These are phyloP conservation scores for Aspergillus amoenus DNA, from an alignment of 2,329 filamentous ascomycete species.

Conservation along the genomic window DNA sequence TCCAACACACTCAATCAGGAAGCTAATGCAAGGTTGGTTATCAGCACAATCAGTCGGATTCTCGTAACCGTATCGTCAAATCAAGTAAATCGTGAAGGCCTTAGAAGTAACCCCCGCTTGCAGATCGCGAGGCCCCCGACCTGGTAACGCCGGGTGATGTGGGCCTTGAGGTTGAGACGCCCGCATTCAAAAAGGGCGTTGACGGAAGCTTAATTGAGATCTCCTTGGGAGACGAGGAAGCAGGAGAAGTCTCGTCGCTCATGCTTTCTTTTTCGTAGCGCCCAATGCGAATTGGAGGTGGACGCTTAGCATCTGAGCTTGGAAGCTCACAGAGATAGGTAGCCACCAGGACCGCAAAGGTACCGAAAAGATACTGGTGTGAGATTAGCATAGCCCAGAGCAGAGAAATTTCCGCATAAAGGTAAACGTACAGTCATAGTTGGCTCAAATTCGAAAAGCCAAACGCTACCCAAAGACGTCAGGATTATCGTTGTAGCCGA, in stretches of 20 bases:
- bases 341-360: constrained; percentile 72
- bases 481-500: constrained; percentile 89
- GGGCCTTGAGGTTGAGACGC: constrained; percentile 54
- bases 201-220: constrained; percentile 47
- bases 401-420: not conserved
- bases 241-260: constrained; percentile 39
- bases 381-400: constrained; percentile 10
- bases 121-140: constrained; percentile 39
- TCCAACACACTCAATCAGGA: constrained; percentile 3
- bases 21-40: constrained; percentile 4
- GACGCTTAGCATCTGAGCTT: constrained; percentile 49
- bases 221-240: constrained; percentile 39
- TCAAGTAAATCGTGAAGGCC: constrained; percentile 27
- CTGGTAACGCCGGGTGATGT: constrained; percentile 50
- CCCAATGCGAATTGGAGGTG: constrained; percentile 57
- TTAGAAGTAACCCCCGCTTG: constrained; percentile 39
- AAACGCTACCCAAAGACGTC: constrained; percentile 80
- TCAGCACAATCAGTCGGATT: constrained; percentile 14
- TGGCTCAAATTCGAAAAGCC: constrained; percentile 78
- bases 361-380: constrained; percentile 75
- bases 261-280: constrained; percentile 74
- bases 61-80: constrained; percentile 21
- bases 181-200: constrained; percentile 49
- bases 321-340: constrained; percentile 81
- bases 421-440: constrained; percentile 64